These are phyloP conservation scores for Funneliformis mosseae DNA, from an alignment of 192 early-diverging fungal species.

Conservation along the genomic window DNA sequence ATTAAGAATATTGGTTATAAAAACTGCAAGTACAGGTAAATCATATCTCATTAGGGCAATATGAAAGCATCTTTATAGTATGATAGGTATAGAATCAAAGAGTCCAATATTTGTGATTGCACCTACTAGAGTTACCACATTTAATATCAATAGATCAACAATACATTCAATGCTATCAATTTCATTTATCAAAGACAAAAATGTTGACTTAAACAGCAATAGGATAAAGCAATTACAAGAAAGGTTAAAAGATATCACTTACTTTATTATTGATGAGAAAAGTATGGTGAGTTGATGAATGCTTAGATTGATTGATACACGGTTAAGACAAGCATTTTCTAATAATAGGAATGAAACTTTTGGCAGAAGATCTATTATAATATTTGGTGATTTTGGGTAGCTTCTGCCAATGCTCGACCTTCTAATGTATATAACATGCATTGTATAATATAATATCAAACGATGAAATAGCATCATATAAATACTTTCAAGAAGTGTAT, in stretches of 20 bases:
- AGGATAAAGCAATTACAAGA: background rate
- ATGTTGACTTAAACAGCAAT: background rate
- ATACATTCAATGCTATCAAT: background rate
- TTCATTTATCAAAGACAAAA: background rate
- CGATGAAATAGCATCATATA: background rate
- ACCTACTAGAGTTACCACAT: background rate
- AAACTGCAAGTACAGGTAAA: background rate
- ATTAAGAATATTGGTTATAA: background rate
- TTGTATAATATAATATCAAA: too few species aligned
- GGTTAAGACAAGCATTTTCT: background rate
- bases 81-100: background rate
- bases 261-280: background rate
- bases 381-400: background rate
- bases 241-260: background rate
- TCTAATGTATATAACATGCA: background rate
- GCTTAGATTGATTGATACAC: background rate
- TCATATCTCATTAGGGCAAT: background rate
- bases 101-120: background rate
- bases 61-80: background rate
- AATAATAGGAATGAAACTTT: background rate
- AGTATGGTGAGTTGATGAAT: background rate
- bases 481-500: background rate
- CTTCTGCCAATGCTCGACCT: background rate
- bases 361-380: background rate
- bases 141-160: background rate